Percentiles rank a stretch among this genome's conserved stretches.
These are phyloP conservation scores for California macrophylla DNA, from an alignment of 441 rosid species.

Conservation along the genomic window DNA sequence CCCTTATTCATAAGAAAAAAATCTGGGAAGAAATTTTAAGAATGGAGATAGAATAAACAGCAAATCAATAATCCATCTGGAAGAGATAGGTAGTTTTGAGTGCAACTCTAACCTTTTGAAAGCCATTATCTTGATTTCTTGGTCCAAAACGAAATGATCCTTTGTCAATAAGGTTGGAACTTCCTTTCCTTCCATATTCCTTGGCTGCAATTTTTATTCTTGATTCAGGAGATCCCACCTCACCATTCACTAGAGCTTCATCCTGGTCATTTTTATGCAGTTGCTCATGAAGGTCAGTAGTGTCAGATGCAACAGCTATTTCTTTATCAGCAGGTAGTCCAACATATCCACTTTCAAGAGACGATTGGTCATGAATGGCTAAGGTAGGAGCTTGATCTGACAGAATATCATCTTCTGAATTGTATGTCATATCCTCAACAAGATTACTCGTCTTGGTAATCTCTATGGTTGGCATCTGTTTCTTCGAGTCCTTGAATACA, in stretches of 20 bases:
- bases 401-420: constrained; percentile 43
- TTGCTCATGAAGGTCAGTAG: constrained; percentile 27
- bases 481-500: constrained; percentile 45
- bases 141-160: constrained; percentile 45
- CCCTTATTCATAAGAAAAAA: neutral
- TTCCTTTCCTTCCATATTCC: constrained; percentile 45
- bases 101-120: constrained; percentile 51
- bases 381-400: constrained; percentile 76
- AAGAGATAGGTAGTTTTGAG: neutral
- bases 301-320: constrained; percentile 26
- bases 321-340: constrained; percentile 31
- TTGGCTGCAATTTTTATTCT: constrained; percentile 29
- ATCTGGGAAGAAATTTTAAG: neutral
- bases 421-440: constrained; percentile 40
- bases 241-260: constrained; percentile 37
- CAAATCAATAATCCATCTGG: neutral
- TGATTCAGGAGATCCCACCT: constrained; percentile 40
- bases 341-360: constrained; percentile 36
- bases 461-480: constrained; percentile 35
- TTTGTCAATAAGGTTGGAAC: constrained; percentile 29
- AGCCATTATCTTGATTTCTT: constrained; percentile 41
- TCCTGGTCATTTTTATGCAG: constrained; percentile 29
- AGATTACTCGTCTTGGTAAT: constrained; percentile 31
- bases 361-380: constrained; percentile 47
- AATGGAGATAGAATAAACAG: neutral